Evolutionary conservation across 1,284 basidiomycete genomes (phyloP), one percentile per base, ranked within the genome.

Genomic region (Puccinia triticina): DNA sequence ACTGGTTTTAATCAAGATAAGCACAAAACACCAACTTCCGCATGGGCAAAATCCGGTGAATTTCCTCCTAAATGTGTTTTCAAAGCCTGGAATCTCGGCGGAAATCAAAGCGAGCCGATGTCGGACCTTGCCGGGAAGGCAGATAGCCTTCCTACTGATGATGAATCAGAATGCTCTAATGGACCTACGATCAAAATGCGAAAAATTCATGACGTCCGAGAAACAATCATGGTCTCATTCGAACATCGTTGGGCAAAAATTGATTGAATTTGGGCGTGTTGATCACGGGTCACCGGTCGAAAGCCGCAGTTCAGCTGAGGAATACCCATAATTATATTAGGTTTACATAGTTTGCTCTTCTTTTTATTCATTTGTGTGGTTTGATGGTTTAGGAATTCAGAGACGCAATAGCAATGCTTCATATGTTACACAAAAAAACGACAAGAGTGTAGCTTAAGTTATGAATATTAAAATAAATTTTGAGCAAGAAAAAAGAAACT

Each of bases 191-290:
- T 77, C 32, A 61, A 43, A 48, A 67, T 77, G 59, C 46, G 43
- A 8, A 67, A 50, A 50, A 77, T 77, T 18, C 53, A 40, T 4
- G 40, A 77, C 18, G 57, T 77, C 59, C 59, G 57, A n/a, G 76
- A 77, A 23, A 61, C 59, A 7, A 66, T 77, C 32, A 59, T 77
- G 32, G 53, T 77, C 43, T 64, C 76, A 48, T 77, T 77, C 34
- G 61, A 77, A 37, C 64, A 48, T 37, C 37, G 43, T 18, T 77
- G 76, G 76, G 61, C 48, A 50, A 77, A 61, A 48, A 34, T 67
- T 8, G n/a, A 69, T 46, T 69, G 40, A 69, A 12, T 10, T 11
- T 32, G 16, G 11, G 59, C 32, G 26, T 32, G 5, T 5, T 61
- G 14, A 26, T 18, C 32, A 32, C 23, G 4, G 21, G 26, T 59